These are phyloP conservation scores for Astragalus glycyphyllos DNA, from an alignment of 306 rosid genomes.

Conservation along the genomic window DNA sequence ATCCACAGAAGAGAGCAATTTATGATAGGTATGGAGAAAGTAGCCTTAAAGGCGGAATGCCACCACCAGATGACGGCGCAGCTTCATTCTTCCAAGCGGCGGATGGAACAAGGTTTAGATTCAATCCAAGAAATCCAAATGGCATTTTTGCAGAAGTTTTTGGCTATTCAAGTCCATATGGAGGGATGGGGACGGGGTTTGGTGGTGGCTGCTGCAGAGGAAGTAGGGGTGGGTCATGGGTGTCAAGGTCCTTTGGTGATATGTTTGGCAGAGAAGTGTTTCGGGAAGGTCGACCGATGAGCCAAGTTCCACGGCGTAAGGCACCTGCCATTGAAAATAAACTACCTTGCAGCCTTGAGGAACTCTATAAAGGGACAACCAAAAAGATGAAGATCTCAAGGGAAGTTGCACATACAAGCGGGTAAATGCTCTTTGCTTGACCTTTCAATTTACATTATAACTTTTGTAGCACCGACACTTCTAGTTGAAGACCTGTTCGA, in stretches of 20 bases:
- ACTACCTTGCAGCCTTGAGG: constrained; percentile 87
- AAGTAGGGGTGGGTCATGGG: constrained; percentile 58
- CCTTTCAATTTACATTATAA: constrained; percentile 5
- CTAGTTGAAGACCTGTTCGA: too few relatives aligned
- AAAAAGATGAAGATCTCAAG: constrained; percentile 95
- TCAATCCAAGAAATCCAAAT: constrained; percentile 83
- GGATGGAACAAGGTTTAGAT: constrained; percentile 70
- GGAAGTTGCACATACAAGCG: constrained; percentile 72
- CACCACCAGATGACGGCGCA: constrained; percentile 68
- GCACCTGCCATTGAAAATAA: constrained; percentile 72
- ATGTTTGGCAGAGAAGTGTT: constrained; percentile 74
- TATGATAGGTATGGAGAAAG: constrained; percentile 90
- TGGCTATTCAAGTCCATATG: constrained; percentile 74
- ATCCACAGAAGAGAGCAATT: constrained; percentile 86
- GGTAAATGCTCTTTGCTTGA: constrained; percentile 55
- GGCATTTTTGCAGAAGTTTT: constrained; percentile 79
- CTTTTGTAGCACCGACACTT: too few relatives aligned
- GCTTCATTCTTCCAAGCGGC: constrained; percentile 75
- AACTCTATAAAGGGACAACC: constrained; percentile 82
- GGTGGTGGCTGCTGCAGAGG: constrained; percentile 53
- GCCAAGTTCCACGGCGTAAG: constrained; percentile 69
- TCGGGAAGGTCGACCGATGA: constrained; percentile 65
- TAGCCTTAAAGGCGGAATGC: constrained; percentile 73
- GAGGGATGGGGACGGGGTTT: constrained; percentile 67
- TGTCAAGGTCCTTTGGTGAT: constrained; percentile 73